phyloP scores from a whole-genome alignment of 176 grass and related monocot genomes.

The Urochloa ruziziensis region DNA sequence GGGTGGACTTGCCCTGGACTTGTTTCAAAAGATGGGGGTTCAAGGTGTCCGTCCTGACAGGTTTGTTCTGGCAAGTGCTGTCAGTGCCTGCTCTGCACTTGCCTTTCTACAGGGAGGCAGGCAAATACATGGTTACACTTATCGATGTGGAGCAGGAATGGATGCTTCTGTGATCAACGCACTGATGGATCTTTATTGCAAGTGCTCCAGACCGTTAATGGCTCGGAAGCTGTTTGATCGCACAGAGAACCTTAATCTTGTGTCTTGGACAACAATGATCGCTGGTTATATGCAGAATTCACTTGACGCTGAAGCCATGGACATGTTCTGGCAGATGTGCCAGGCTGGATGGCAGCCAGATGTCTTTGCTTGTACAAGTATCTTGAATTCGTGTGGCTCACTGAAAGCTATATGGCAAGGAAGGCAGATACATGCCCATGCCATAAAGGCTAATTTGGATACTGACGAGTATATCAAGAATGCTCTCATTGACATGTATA shows the following conservation, averaged over 20 bases:
- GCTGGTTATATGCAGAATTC: conserved; percentile 74
- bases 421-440: conserved; percentile 68
- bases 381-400: conserved; percentile 67
- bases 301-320: conserved; percentile 52
- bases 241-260: conserved; percentile 52
- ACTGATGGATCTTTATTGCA: conserved; percentile 68
- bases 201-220: conserved; percentile 52
- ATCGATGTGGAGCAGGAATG: conserved; percentile 38
- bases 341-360: conserved; percentile 55
- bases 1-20: conserved; percentile 28
- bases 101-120: conserved; percentile 57
- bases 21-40: conserved; percentile 58
- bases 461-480: conserved; percentile 72
- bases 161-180: conserved; percentile 54
- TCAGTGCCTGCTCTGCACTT: conserved; percentile 58
- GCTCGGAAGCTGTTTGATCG: conserved; percentile 64
- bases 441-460: conserved; percentile 63
- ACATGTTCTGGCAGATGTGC: conserved; percentile 59
- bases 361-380: conserved; percentile 68
- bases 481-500: conserved; percentile 73
- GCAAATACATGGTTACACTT: conserved; percentile 60
- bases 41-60: conserved; percentile 42
- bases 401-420: conserved; percentile 50
- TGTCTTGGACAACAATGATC: conserved; percentile 90
- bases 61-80: conserved; percentile 64